These are phyloP conservation scores for Chlamydomonas reinhardtii DNA, from an alignment of 163 green algal species.

Conservation along the genomic window DNA sequence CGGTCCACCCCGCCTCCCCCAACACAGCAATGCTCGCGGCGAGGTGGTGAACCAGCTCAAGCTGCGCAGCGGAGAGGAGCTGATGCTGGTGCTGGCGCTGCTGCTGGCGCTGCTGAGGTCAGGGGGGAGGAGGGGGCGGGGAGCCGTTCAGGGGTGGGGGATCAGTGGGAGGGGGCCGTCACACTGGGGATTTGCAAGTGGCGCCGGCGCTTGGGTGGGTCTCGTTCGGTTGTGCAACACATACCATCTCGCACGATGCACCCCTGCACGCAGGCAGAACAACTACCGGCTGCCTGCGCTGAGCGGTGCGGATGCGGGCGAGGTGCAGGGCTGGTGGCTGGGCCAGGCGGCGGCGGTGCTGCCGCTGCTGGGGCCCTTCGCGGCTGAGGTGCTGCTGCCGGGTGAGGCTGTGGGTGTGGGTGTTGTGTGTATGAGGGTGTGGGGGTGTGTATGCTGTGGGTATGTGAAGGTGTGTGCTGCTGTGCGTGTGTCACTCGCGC, in stretches of 20 bases:
- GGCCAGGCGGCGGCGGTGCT: conserved; percentile 22
- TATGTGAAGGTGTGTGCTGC: too few relatives aligned
- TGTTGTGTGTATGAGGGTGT: background rate
- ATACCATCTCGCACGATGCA: too few relatives aligned
- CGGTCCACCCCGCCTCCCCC: too few relatives aligned
- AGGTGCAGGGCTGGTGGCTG: conserved; percentile 31
- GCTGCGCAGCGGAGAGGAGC: conserved; percentile 30
- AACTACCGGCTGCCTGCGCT: conserved; percentile 8
- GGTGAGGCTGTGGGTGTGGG: background rate
- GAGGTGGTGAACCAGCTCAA: conserved; percentile 27
- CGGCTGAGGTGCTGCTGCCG: conserved; percentile 36
- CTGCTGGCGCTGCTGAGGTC: conserved; percentile 22
- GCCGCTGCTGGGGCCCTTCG: conserved; percentile 35
- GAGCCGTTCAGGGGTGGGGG: too few relatives aligned
- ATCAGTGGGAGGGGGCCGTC: too few relatives aligned
- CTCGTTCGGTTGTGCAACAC: too few relatives aligned
- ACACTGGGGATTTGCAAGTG: too few relatives aligned
- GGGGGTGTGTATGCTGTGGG: background rate
- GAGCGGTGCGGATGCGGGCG: conserved; percentile 17
- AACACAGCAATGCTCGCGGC: too few relatives aligned
- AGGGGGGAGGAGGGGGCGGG: background rate
- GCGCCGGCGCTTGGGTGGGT: too few relatives aligned
- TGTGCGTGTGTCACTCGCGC: too few relatives aligned
- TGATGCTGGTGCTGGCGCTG: conserved; percentile 32
- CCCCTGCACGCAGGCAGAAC: conserved; percentile 39